Conservation (phyloP, 2,329 filamentous ascomycete species). For the Colletotrichum paranaense region DNA sequence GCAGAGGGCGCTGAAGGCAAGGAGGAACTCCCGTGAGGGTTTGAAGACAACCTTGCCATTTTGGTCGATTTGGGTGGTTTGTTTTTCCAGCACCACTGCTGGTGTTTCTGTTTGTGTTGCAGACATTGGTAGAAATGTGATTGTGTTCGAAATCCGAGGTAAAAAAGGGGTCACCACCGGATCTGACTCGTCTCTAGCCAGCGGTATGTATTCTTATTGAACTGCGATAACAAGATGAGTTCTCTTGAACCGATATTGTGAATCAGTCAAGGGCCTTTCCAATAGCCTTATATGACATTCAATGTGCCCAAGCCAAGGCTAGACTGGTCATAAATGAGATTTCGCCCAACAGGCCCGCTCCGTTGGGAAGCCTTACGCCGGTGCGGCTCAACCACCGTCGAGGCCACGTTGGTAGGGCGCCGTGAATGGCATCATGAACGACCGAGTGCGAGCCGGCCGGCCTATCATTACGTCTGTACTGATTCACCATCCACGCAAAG, state of each 20-base stretch:
- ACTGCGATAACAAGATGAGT: background rate
- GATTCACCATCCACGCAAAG: background rate
- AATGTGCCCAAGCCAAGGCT: background rate
- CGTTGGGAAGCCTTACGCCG: background rate
- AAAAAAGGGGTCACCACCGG: background rate
- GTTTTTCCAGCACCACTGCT: constrained; percentile 1
- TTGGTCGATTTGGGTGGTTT: constrained; percentile 12
- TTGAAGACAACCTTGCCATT: constrained; percentile 42
- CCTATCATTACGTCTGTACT: background rate
- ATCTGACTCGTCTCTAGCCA: background rate
- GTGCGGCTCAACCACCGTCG: background rate
- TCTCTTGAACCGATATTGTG: background rate
- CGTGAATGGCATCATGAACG: background rate
- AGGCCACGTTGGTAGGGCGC: background rate
- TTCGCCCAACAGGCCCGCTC: background rate
- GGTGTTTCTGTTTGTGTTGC: constrained; percentile 8
- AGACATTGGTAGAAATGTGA: background rate
- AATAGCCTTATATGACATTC: background rate
- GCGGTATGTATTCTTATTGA: background rate
- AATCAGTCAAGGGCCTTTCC: background rate
- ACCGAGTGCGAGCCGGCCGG: background rate
- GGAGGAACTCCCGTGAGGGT: constrained; percentile 50
- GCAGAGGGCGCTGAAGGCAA: constrained; percentile 63
- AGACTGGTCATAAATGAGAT: background rate
- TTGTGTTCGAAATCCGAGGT: background rate